Conservation (phyloP, 305 asterid genomes). For the Nicotiana rustica region DNA sequence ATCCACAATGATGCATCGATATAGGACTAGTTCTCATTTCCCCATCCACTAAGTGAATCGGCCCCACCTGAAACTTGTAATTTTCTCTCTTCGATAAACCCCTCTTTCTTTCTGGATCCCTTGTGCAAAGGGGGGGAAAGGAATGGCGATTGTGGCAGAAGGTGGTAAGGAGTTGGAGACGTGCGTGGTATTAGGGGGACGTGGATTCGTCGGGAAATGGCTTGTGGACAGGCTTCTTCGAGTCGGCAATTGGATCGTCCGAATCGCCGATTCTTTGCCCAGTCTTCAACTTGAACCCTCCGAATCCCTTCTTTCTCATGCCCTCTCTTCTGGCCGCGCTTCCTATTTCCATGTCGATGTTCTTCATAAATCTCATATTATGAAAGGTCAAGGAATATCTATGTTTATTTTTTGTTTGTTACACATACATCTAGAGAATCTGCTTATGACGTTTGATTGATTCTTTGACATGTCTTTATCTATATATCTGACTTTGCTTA, state of each 20-base stretch:
- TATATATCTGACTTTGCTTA: conserved; percentile 6
- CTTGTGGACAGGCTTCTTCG: conserved; percentile 76
- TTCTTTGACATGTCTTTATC: conserved; percentile 13
- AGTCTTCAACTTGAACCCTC: conserved; percentile 58
- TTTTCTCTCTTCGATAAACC: conserved; percentile 32
- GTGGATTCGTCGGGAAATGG: conserved; percentile 70
- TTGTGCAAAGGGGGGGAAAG: conserved; percentile 19
- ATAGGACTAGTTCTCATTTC: neutral
- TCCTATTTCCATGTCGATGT: conserved; percentile 72
- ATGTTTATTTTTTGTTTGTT: too few relatives aligned
- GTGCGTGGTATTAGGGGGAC: conserved; percentile 85
- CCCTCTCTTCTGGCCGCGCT: conserved; percentile 73
- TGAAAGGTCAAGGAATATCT: too few relatives aligned
- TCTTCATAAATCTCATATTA: conserved; percentile 59
- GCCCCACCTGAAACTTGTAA: neutral
- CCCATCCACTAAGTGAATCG: too few relatives aligned
- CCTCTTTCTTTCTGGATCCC: conserved; percentile 17
- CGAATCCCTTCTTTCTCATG: conserved; percentile 65
- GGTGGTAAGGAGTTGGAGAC: conserved; percentile 46
- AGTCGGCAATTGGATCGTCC: conserved; percentile 80
- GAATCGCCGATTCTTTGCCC: conserved; percentile 71
- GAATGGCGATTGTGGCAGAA: conserved; percentile 56
- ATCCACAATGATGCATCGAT: too few relatives aligned
- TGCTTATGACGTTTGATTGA: neutral
- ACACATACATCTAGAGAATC: neutral